These are phyloP conservation scores for Cyclotella distinguenda DNA, from an alignment of 108 stramenopile genomes.

Conservation along the genomic window DNA sequence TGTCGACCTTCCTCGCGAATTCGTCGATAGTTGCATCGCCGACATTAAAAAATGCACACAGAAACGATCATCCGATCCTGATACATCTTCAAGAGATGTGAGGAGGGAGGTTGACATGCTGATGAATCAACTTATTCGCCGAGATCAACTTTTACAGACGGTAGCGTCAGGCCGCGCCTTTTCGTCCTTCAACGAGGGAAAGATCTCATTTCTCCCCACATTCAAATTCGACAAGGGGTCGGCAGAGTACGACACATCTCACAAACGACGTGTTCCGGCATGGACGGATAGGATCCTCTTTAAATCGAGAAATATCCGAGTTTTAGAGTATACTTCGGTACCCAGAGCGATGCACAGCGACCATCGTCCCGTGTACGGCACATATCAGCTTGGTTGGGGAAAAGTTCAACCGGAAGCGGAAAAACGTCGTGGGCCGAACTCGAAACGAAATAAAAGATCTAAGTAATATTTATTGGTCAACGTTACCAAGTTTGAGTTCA, in stretches of 20 bases:
- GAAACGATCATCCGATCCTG: constrained; percentile 2
- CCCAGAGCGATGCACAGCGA: constrained; percentile 69
- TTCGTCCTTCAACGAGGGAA: constrained; percentile 73
- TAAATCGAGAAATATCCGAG: constrained; percentile 63
- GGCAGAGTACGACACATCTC: constrained; percentile 74
- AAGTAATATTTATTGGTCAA: not conserved
- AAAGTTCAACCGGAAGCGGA: not conserved
- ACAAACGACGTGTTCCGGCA: constrained; percentile 86
- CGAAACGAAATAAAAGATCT: not conserved
- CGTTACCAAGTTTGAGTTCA: not conserved
- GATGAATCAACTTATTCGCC: constrained; percentile 49
- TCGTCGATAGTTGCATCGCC: constrained; percentile 50
- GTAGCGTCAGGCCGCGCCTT: constrained; percentile 73
- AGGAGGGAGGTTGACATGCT: constrained; percentile 18
- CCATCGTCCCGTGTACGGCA: constrained; percentile 83
- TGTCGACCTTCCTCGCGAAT: constrained; percentile 77
- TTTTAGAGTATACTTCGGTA: constrained; percentile 66
- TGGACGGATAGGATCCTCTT: constrained; percentile 89
- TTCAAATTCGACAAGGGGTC: constrained; percentile 90
- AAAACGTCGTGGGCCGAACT: not conserved
- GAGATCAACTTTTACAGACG: constrained; percentile 71
- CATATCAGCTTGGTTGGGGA: constrained; percentile 50
- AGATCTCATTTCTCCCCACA: constrained; percentile 78
- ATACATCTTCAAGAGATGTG: not conserved
- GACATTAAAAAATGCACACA: constrained; percentile 32